Base-by-base conservation (phyloP, 148 eudicot genomes). In the Rhododendron williamsianum region DNA sequence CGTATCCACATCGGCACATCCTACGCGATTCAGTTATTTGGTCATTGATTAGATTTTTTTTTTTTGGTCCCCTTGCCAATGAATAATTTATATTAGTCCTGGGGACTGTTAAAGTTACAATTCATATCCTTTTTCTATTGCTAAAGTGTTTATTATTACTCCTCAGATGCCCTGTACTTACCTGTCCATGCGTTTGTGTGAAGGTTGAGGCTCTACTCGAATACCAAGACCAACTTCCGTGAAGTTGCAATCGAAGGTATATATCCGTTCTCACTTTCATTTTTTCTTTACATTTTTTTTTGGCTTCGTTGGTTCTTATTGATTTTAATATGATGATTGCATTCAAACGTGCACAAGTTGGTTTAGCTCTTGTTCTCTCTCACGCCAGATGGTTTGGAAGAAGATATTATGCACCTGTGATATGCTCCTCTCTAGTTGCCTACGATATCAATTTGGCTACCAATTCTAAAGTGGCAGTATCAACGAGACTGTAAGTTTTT, bases 241-340 rank as follows among this genome's bases (percentile, higher is more conserved):
- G 43, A 41, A 41, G 95, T 95, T 86, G 96, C 96, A 45, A 90
- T 95, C 65, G 89, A 91, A 91, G 98, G 98, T 95, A 91, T 95
- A 96, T 95, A 10, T 19, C 46, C 18, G 3, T 12, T 79, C 43
- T 51, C n/a, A 12, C 58, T 38, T 13, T 48, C 23, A 0, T 60
- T 60, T 60, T 19, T 4, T 60, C 5, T 38, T 38, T 38, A 3
- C 41, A 35, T 33, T 72, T 72, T 13, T 72, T 3, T 38, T 73
- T 33, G 2, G 41, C 41, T 73, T 73, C 15, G 78, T 33, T 73
- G 6, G 45, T 16, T 73, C 45, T 5, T 35, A 23, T 19, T 19
- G 15, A 13, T 73, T 1, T 33, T 73, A 35, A 73, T 33, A 7
- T 27, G 33, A 71, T 13, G 36, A 71, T 71, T 11, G 33, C 18